Evolutionary conservation across 305 asterid genomes (phyloP), one percentile per base, ranked within the genome.

Genomic region (Fraxinus nigra): DNA sequence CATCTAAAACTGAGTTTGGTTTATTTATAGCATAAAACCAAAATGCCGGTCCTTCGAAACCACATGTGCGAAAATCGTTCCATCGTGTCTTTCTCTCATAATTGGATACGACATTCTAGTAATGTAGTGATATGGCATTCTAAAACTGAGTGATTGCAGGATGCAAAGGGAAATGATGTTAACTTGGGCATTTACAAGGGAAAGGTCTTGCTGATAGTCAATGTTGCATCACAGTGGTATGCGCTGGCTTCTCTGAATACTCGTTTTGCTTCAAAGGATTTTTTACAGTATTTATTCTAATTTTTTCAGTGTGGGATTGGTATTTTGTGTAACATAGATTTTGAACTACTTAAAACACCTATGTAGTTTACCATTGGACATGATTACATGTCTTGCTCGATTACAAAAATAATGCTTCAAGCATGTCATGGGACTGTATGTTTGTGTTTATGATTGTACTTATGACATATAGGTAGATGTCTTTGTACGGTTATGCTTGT

Each of bases 161-260:
- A 93, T 85, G 88, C 92, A 72, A 89, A 81, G 75, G 96, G 98
- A n/a, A 90, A 88, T 20, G 96, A 94, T 24, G 96, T 92, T 69
- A 86, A 90, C 82, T 90, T 92, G 84, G 86, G 97, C 85, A 76
- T 5, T 61, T 94, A 90, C 90, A 90, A 91, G 84, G 97, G 97
- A 37, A 93, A 93, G 82, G 94, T 86, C 79, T 89, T 92, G 43
- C 51, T 94, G 61, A 87, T 94, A 72, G 98, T 93, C 84, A 93
- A 94, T 84, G 98, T 94, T 78, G 98, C 97, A 76, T 93, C 97
- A 6, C 90, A 94, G 79, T 93, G 97, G 98, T 94, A 90, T 79
- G 86, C 75, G 22, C 18, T 67, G 8, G 43, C 8, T 65, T 40
- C 16, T 72, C 9, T 81, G 22, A 30, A 72, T 48, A 61, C 72